These are phyloP conservation scores for Cynanchum wilfordii DNA, from an alignment of 257 asterid species.

Conservation along the genomic window DNA sequence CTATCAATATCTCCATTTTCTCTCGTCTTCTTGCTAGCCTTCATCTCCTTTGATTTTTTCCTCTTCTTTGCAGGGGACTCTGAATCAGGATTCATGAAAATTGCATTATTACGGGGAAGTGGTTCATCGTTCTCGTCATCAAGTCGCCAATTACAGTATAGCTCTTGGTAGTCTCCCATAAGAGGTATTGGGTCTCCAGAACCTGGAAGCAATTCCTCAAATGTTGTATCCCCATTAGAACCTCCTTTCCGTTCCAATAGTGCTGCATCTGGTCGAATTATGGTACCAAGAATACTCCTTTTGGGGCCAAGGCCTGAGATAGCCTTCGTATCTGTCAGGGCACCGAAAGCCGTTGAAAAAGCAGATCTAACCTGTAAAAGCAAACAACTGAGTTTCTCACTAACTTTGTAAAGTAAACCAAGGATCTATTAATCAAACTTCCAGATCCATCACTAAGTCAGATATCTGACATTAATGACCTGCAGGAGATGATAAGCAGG, in stretches of 20 bases:
- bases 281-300: constrained; percentile 78
- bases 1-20: constrained; percentile 21
- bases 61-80: constrained; percentile 33
- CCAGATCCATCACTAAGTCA: not conserved
- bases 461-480: not conserved
- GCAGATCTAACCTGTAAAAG: constrained; percentile 78
- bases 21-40: constrained; percentile 5
- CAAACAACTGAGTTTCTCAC: not conserved
- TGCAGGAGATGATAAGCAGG: not conserved
- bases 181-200: constrained; percentile 48
- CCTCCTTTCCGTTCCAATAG: constrained; percentile 88
- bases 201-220: constrained; percentile 50
- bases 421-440: not conserved
- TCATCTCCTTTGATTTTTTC: constrained; percentile 37
- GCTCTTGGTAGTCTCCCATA: constrained; percentile 40
- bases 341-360: constrained; percentile 70
- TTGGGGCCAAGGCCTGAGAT: constrained; percentile 54
- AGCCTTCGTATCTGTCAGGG: constrained; percentile 57
- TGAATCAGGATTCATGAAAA: constrained; percentile 19
- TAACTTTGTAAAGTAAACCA: not conserved
- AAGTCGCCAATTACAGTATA: constrained; percentile 66
- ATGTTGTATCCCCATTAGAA: constrained; percentile 39
- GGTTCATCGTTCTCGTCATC: constrained; percentile 65
- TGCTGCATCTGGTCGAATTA: constrained; percentile 75
- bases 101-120: constrained; percentile 52